Evolutionary conservation across 306 rosid genomes (phyloP).

Genomic region (Prunus davidiana): DNA sequence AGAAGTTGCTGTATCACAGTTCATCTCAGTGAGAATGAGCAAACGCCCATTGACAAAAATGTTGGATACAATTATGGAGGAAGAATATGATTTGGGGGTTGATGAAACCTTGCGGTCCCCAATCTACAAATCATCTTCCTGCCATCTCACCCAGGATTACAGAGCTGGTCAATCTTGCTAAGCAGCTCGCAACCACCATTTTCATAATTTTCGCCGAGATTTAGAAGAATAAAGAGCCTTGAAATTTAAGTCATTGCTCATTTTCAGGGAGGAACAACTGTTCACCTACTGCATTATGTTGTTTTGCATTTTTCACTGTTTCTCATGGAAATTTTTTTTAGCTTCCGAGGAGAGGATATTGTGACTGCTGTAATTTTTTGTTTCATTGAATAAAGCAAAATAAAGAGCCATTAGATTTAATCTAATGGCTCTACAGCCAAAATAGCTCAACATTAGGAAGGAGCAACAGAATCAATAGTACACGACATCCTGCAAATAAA

Average conservation of each 20-base stretch:
- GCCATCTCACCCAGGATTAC: not conserved
- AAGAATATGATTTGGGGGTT: conserved; percentile 31
- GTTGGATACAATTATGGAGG: conserved; percentile 48
- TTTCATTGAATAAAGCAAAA: conserved; percentile 2
- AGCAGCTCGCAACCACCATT: not conserved
- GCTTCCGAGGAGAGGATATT: not conserved
- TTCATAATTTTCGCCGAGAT: not conserved
- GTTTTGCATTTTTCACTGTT: not conserved
- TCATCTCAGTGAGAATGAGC: conserved; percentile 22
- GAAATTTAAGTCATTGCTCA: not conserved
- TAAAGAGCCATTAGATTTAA: not conserved
- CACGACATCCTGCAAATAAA: not conserved
- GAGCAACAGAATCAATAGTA: not conserved
- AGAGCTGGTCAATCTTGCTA: not conserved
- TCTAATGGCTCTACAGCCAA: not conserved
- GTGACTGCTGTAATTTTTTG: not conserved
- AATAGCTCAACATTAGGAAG: not conserved
- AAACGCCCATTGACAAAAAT: conserved; percentile 27
- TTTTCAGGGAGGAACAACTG: not conserved
- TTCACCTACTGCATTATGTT: not conserved
- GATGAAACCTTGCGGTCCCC: not conserved
- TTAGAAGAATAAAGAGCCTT: conserved; percentile 2
- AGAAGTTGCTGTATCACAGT: conserved; percentile 53
- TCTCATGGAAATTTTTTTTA: not conserved
- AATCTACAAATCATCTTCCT: not conserved